Evolutionary conservation across 2,329 filamentous ascomycete genomes (phyloP).

Genomic region (Ophiostoma ulmi): DNA sequence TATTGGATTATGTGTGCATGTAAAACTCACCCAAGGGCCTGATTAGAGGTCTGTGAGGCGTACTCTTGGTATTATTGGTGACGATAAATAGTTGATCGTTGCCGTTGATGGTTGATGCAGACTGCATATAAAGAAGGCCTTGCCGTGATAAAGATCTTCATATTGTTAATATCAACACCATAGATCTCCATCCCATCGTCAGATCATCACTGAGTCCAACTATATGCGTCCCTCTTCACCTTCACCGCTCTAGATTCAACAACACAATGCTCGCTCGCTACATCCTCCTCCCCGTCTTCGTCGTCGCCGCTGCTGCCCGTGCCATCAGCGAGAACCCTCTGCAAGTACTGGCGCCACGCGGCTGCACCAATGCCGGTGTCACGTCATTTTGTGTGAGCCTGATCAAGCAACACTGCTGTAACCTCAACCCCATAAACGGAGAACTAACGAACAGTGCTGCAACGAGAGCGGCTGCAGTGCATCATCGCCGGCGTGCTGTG

Average conservation of each 20-base stretch:
- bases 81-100: not conserved
- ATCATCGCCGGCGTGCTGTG: slow-evolving; percentile 15
- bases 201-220: not conserved
- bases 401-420: not conserved
- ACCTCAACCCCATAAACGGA: not conserved
- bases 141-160: not conserved
- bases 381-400: not conserved
- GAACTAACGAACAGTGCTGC: slow-evolving; percentile 13
- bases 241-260: not conserved
- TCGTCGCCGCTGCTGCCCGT: not conserved
- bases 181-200: too few species aligned
- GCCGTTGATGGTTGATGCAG: not conserved
- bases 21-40: not conserved
- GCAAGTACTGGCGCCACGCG: not conserved
- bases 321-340: slow-evolving; percentile 15
- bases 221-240: not conserved
- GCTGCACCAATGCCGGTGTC: not conserved
- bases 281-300: not conserved
- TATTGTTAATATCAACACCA: too few species aligned
- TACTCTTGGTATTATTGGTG: not conserved
- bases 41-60: not conserved
- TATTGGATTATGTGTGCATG: not conserved
- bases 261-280: slow-evolving; percentile 10
- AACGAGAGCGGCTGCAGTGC: slow-evolving; percentile 16
- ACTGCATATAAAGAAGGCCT: not conserved